Base-by-base conservation (phyloP, 305 asterid genomes). In the Fraxinus sp. region DNA sequence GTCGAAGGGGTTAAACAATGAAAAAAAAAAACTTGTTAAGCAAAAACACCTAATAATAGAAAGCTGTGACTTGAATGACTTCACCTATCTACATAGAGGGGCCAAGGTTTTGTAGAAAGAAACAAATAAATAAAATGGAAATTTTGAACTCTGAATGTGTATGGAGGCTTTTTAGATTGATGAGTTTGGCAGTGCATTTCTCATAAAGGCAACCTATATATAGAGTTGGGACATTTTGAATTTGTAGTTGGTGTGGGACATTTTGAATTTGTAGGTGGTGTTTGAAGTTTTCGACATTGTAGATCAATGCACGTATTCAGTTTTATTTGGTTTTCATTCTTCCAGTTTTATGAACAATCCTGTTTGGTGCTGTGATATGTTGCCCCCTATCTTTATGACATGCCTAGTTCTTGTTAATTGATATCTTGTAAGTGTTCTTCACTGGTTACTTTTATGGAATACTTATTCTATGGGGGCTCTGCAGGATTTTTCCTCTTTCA, bases 381-480 rank as follows among this genome's bases (percentile, higher is more conserved):
- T 28, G 1, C 20, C 74, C 22, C 7, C 37, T 71, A 68, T 22
- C 44, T 79, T 36, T 36, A 49, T 18, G 16, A 13, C 7, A 5
- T 33, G 11, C 71, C 52, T 33, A 30, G 35, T 73, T 59, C 72
- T 39, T 33, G 80, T 7, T 49, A 20, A 44, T 24, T 26, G 55
- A 73, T 52, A 32, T 57, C 8, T 70, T 83, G 36, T 33, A 14
- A 78, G 55, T 36, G 78, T 72, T 14, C 74, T 49, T 76, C 52
- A 2, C 16, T 68, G 73, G 73, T 68, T 14, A 28, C 11, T 68
- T 24, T 68, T 26, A 68, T 30, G 8, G 32, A 46, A 30, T 55
- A 81, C 74, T 14, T 77, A 52, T 75, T 10, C 78, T 35, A 28
- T 78, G 79, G 30, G 75, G 33, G 49, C 62, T 72, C 7, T 28